phyloP scores from a whole-genome alignment of 768 basidiomycete species.

The Rhodosporidiobolus sp. region DNA sequence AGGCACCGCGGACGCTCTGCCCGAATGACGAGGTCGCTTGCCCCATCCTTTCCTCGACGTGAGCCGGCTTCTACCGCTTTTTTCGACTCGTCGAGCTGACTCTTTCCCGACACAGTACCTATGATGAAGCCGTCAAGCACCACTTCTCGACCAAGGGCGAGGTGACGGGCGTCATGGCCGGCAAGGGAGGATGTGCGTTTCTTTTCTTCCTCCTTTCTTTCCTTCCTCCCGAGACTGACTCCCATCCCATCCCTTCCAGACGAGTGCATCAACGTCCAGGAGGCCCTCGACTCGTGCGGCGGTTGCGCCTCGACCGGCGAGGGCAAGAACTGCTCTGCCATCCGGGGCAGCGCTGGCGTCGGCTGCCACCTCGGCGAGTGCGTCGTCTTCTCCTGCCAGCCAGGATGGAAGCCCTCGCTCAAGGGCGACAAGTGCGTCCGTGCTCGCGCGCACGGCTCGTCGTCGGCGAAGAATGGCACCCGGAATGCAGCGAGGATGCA shows the following conservation, averaged over 20 bases:
- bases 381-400: slow-evolving; percentile 50
- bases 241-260: background rate
- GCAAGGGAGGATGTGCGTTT: slow-evolving; percentile 33
- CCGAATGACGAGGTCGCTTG: slow-evolving; percentile 29
- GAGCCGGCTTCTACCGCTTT: background rate
- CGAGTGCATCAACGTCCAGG: slow-evolving; percentile 57
- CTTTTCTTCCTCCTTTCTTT: background rate
- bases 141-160: slow-evolving; percentile 18
- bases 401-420: slow-evolving; percentile 30
- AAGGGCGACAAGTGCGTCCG: slow-evolving; percentile 30
- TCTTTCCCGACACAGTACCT: slow-evolving; percentile 3
- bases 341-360: slow-evolving; percentile 54
- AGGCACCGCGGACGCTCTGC: slow-evolving; percentile 18
- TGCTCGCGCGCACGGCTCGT: background rate
- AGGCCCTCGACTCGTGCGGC: slow-evolving; percentile 70
- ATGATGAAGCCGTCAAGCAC: slow-evolving; percentile 23
- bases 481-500: background rate
- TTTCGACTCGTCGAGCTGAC: background rate
- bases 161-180: slow-evolving; percentile 23
- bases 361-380: slow-evolving; percentile 50
- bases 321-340: slow-evolving; percentile 70
- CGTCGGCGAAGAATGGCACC: background rate
- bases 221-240: background rate
- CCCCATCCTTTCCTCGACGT: slow-evolving; percentile 35
- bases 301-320: slow-evolving; percentile 65